These are phyloP conservation scores for Alternaria sp. DNA, from an alignment of 2,329 filamentous ascomycete species.

Conservation along the genomic window DNA sequence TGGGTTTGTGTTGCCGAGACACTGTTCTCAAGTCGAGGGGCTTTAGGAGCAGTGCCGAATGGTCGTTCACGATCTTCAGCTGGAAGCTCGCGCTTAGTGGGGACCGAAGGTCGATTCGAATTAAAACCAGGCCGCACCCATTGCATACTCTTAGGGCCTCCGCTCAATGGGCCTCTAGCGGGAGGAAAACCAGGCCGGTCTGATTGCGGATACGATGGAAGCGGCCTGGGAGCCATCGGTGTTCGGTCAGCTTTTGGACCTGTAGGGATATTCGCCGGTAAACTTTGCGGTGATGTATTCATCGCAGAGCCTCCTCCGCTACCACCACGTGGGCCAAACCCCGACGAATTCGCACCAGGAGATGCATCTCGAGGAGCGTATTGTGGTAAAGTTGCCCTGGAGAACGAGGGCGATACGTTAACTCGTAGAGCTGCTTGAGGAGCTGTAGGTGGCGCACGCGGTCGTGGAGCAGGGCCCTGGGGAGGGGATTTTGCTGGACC, in stretches of 20 bases:
- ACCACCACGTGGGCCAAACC: conserved; percentile 37
- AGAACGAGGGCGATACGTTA: conserved; percentile 47
- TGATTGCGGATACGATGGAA: conserved; percentile 41
- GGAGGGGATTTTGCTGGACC: conserved; percentile 41
- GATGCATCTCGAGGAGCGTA: conserved; percentile 42
- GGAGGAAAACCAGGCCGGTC: conserved; percentile 41
- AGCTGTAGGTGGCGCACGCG: conserved; percentile 44
- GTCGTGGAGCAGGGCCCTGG: conserved; percentile 40
- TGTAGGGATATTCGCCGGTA: conserved; percentile 52
- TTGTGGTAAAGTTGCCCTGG: conserved; percentile 37
- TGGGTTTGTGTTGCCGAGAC: conserved; percentile 30
- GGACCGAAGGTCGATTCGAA: conserved; percentile 47
- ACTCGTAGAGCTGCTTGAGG: conserved; percentile 45
- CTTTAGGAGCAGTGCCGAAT: conserved; percentile 45
- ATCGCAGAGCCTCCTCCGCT: conserved; percentile 31
- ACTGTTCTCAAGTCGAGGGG: conserved; percentile 44
- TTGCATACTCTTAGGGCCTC: conserved; percentile 51
- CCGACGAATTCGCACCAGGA: conserved; percentile 36
- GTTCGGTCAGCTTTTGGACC: conserved; percentile 52
- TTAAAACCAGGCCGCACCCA: conserved; percentile 55
- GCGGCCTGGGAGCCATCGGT: conserved; percentile 42
- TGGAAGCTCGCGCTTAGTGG: conserved; percentile 57
- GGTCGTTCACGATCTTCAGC: conserved; percentile 55
- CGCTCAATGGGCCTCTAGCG: conserved; percentile 46
- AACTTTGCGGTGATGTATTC: conserved; percentile 49